phyloP scores from a whole-genome alignment of 345 rosid species.

The Nasturtium officinale region DNA sequence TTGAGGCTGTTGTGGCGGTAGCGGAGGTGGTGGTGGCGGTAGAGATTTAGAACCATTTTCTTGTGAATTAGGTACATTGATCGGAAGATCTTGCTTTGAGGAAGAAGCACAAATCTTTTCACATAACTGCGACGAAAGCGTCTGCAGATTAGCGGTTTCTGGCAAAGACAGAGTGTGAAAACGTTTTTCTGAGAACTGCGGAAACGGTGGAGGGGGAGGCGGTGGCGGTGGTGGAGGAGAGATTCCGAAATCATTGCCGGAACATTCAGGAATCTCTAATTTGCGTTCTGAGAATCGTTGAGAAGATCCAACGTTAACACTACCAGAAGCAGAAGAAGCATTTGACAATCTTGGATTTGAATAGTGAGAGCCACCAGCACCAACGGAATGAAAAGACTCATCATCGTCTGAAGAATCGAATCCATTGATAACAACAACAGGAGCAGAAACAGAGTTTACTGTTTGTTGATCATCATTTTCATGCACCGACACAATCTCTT shows the following conservation, averaged over 20 bases:
- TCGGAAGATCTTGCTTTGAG: conserved; percentile 3
- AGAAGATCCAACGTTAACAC: conserved; percentile 44
- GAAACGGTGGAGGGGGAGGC: conserved; percentile 53
- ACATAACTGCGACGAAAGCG: conserved; percentile 37
- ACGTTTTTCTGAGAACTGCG: conserved; percentile 32
- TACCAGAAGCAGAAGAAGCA: conserved; percentile 56
- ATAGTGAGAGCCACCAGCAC: conserved; percentile 63
- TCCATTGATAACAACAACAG: conserved; percentile 46
- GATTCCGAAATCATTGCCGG: conserved; percentile 18
- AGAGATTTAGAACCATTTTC: conserved; percentile 43
- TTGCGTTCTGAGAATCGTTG: conserved; percentile 43
- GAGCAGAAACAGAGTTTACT: conserved; percentile 40
- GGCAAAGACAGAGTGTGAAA: conserved; percentile 8
- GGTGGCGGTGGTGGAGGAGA: conserved; percentile 48
- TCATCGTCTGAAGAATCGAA: conserved; percentile 68
- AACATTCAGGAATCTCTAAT: conserved; percentile 35
- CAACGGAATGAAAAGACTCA: conserved; percentile 83
- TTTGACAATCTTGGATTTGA: conserved; percentile 66
- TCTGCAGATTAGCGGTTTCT: conserved; percentile 12
- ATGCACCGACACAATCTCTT: conserved; percentile 65
- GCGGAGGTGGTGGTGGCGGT: conserved; percentile 70
- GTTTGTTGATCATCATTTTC: conserved; percentile 50
- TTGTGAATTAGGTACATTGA: conserved; percentile 28
- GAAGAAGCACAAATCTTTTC: conserved; percentile 38
- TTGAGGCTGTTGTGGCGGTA: conserved; percentile 32